Conservation (phyloP, 2,329 filamentous ascomycete species). For the Akanthomyces lecanii region DNA sequence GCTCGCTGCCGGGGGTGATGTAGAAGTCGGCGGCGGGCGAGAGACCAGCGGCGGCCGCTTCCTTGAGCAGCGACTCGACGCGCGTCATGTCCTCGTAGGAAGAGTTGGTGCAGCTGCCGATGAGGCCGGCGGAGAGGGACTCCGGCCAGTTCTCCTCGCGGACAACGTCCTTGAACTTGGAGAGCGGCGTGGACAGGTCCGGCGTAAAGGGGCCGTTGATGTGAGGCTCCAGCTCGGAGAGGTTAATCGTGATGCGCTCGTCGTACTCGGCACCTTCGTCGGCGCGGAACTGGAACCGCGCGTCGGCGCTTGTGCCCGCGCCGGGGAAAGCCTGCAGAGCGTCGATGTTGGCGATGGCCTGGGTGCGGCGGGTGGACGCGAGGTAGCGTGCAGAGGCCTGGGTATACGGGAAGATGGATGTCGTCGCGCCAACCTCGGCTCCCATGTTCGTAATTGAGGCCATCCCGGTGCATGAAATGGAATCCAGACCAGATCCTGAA, state of each 20-base stretch:
- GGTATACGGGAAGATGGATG: slow-evolving; percentile 91
- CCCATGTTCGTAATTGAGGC: slow-evolving; percentile 84
- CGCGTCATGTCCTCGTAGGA: slow-evolving; percentile 99
- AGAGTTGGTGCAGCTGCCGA: slow-evolving; percentile 97
- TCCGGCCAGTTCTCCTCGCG: slow-evolving; percentile 84
- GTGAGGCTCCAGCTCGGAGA: slow-evolving; percentile 86
- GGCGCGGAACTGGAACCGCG: slow-evolving; percentile 63
- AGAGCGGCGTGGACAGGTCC: slow-evolving; percentile 88
- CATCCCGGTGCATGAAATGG: slow-evolving; percentile 89
- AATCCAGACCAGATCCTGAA: slow-evolving; percentile 70
- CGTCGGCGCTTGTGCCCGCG: slow-evolving; percentile 39
- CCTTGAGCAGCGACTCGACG: slow-evolving; percentile 86
- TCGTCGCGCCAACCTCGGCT: slow-evolving; percentile 89
- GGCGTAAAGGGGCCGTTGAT: slow-evolving; percentile 98
- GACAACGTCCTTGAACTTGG: slow-evolving; percentile 81
- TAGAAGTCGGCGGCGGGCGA: slow-evolving; percentile 90
- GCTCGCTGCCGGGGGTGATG: slow-evolving; percentile 93
- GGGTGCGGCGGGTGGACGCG: slow-evolving; percentile 63
- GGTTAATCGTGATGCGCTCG: slow-evolving; percentile 82
- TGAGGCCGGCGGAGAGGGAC: slow-evolving; percentile 85
- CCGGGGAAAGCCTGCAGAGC: slow-evolving; percentile 53
- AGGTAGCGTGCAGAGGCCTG: slow-evolving; percentile 81
- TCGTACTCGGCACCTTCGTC: slow-evolving; percentile 85
- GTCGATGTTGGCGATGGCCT: slow-evolving; percentile 64
- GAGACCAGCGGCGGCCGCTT: slow-evolving; percentile 83